These are phyloP conservation scores for Pyricularia grisea DNA, from an alignment of 2,329 filamentous ascomycete genomes.

Conservation along the genomic window DNA sequence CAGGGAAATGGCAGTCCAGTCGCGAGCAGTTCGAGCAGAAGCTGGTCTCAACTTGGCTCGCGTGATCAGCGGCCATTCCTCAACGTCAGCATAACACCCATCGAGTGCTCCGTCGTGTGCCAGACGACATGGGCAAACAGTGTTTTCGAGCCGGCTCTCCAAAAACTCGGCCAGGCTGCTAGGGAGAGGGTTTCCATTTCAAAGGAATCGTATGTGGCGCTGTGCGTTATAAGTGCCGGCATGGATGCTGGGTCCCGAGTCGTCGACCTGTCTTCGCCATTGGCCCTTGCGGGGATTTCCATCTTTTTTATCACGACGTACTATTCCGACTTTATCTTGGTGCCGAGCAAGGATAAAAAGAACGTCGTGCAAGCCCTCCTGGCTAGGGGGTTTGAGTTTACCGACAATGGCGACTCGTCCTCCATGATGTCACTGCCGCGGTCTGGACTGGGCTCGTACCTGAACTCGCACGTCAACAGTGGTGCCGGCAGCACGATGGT, in stretches of 20 bases:
- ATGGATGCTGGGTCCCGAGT: constrained; percentile 88
- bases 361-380: constrained; percentile 71
- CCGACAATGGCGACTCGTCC: constrained; percentile 57
- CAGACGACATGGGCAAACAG: constrained; percentile 63
- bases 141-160: constrained; percentile 66
- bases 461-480: not conserved
- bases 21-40: not conserved
- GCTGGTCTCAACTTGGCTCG: constrained; percentile 23
- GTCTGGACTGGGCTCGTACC: constrained; percentile 15
- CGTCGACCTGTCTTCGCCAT: constrained; percentile 79
- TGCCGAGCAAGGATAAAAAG: constrained; percentile 64
- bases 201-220: constrained; percentile 73
- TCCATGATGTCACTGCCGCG: constrained; percentile 52
- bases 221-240: constrained; percentile 83
- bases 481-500: constrained; percentile 18
- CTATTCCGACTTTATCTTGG: constrained; percentile 93
- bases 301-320: constrained; percentile 99
- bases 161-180: constrained; percentile 45
- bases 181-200: constrained; percentile 60
- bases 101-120: constrained; percentile 90
- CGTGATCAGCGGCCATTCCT: constrained; percentile 68
- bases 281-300: constrained; percentile 85
- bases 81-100: constrained; percentile 85
- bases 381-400: constrained; percentile 74
- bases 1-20: constrained; percentile 20